Percentiles rank a stretch among this genome's conserved stretches.
phyloP scores from a whole-genome alignment of 2,329 filamentous ascomycete species.

The Gremmenia infestans region DNA sequence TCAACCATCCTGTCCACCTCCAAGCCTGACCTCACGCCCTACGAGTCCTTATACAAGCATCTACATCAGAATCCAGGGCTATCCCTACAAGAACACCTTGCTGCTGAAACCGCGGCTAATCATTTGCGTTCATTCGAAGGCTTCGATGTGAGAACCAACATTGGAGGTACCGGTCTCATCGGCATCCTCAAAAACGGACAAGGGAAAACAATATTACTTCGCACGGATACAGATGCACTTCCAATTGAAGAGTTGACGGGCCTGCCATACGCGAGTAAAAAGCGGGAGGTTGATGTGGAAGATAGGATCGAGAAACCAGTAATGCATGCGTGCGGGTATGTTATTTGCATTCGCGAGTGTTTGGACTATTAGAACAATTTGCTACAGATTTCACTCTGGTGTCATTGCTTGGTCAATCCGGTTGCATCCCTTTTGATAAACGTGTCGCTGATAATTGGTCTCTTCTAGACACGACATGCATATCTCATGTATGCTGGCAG shows the following conservation, averaged over 20 bases:
- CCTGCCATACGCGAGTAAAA: conserved; percentile 49
- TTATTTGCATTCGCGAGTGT: too few relatives aligned
- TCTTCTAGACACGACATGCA: conserved; percentile 53
- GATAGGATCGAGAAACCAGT: conserved; percentile 48
- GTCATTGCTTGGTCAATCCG: too few relatives aligned
- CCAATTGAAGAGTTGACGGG: conserved; percentile 52
- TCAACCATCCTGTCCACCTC: conserved; percentile 5
- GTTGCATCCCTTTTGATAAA: too few relatives aligned
- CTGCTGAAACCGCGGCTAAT: conserved; percentile 42
- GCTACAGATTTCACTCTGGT: too few relatives aligned
- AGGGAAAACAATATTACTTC: conserved; percentile 51
- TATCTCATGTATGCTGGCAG: conserved; percentile 52
- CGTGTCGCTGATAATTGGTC: too few relatives aligned
- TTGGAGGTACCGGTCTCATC: conserved; percentile 55
- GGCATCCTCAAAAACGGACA: conserved; percentile 51
- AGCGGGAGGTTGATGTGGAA: conserved; percentile 31
- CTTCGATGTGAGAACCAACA: conserved; percentile 43
- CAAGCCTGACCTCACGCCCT: conserved; percentile 26
- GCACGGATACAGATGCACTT: conserved; percentile 59
- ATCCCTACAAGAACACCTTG: conserved; percentile 50
- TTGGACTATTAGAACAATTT: too few relatives aligned
- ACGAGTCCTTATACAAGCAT: conserved; percentile 53
- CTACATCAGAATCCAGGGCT: conserved; percentile 56
- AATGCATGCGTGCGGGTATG: conserved; percentile 61
- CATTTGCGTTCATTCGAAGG: conserved; percentile 33